Conservation (phyloP, 2,329 filamentous ascomycete genomes). For the Xylaria sp. region DNA sequence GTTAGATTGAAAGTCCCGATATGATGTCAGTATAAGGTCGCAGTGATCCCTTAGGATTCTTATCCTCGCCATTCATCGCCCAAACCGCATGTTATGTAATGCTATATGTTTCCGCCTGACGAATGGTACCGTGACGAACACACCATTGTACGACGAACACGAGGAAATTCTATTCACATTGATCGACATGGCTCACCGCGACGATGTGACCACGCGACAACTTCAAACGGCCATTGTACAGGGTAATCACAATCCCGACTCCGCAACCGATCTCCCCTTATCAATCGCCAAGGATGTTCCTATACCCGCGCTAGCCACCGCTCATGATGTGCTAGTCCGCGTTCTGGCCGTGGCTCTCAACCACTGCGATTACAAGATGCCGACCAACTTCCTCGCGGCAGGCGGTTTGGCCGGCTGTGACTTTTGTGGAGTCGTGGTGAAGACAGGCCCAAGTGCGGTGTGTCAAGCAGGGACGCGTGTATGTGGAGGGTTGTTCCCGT, state of each 20-base stretch:
- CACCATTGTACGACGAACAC: neutral
- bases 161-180: neutral
- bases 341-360: slow-evolving; percentile 46
- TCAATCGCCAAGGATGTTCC: neutral
- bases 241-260: neutral
- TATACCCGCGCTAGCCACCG: neutral
- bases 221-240: neutral
- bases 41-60: slow-evolving; percentile 2
- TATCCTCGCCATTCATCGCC: neutral
- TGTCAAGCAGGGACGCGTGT: slow-evolving; percentile 27
- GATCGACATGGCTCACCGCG: neutral
- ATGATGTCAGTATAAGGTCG: slow-evolving; percentile 1
- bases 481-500: slow-evolving; percentile 33
- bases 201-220: neutral
- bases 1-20: neutral
- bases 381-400: slow-evolving; percentile 32
- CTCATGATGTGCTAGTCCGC: slow-evolving; percentile 15
- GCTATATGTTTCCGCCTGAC: neutral
- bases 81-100: neutral
- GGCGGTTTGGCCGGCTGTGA: slow-evolving; percentile 42
- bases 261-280: neutral
- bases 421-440: slow-evolving; percentile 43
- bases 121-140: neutral
- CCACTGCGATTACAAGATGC: slow-evolving; percentile 48
- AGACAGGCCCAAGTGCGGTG: neutral